These are phyloP conservation scores for Plasmodium falciparum DNA, from an alignment of 169 alveolate genomes.

Conservation along the genomic window DNA sequence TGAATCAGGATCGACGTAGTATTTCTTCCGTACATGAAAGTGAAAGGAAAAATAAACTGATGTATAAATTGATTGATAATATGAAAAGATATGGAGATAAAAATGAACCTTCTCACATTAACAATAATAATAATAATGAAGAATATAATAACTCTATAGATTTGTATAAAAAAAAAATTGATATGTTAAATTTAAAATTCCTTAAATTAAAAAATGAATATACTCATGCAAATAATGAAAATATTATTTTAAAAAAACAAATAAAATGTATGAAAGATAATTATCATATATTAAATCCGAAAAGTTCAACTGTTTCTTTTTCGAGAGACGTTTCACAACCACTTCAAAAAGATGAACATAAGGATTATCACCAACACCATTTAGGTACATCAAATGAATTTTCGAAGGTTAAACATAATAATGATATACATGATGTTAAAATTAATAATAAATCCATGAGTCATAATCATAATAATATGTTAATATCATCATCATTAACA, in stretches of 20 bases:
- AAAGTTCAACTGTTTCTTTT: slow-evolving; percentile 36
- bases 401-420: background rate
- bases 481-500: background rate
- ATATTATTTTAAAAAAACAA: slow-evolving; percentile 59
- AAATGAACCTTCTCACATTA: background rate
- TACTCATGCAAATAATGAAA: slow-evolving; percentile 50
- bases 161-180: slow-evolving; percentile 46
- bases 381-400: slow-evolving; percentile 8
- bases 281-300: slow-evolving; percentile 23
- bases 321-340: slow-evolving; percentile 10
- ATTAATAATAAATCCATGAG: slow-evolving; percentile 14
- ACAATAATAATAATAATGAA: background rate
- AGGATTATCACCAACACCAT: background rate
- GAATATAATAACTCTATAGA: slow-evolving; percentile 40
- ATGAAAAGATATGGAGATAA: slow-evolving; percentile 42
- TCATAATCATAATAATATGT: background rate
- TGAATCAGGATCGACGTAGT: slow-evolving; percentile 54
- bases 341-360: no score
- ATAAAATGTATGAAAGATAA: slow-evolving; percentile 44
- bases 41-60: slow-evolving; percentile 44
- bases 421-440: background rate
- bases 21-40: slow-evolving; percentile 13
- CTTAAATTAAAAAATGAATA: slow-evolving; percentile 67
- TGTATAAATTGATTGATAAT: slow-evolving; percentile 50
- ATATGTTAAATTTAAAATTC: slow-evolving; percentile 71